Evolutionary conservation across 495 filamentous ascomycete species (phyloP).

Genomic region (Neurospora sp.): DNA sequence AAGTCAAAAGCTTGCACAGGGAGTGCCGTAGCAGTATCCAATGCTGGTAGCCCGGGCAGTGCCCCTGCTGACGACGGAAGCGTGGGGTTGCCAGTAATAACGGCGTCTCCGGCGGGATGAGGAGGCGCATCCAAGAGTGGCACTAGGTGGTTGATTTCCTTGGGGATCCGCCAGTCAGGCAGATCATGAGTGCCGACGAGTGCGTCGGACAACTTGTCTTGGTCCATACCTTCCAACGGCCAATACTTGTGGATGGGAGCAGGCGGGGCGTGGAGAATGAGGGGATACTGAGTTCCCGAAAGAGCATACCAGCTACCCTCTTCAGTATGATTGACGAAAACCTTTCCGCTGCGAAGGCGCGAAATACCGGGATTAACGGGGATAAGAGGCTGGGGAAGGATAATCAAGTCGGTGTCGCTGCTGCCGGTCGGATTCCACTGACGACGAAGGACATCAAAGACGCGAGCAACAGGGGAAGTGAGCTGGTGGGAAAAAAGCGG

Average conservation of each 20-base stretch:
- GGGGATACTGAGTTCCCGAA: constrained; percentile 79
- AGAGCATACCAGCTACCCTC: constrained; percentile 88
- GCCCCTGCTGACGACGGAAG: background rate
- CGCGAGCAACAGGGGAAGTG: constrained; percentile 72
- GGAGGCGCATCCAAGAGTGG: background rate
- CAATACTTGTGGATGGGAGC: constrained; percentile 55
- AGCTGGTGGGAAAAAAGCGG: constrained; percentile 52
- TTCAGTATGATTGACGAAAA: constrained; percentile 82
- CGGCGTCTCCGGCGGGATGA: background rate
- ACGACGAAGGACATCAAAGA: constrained; percentile 82
- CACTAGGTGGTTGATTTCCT: background rate
- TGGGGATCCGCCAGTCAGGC: constrained; percentile 12
- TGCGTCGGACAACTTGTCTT: constrained; percentile 16
- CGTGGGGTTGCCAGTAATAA: background rate
- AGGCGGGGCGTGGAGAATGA: constrained; percentile 60
- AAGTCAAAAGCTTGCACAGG: constrained; percentile 7
- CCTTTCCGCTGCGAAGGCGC: constrained; percentile 49
- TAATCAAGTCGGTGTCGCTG: constrained; percentile 50
- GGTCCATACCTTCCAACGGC: constrained; percentile 36
- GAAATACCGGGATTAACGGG: constrained; percentile 48
- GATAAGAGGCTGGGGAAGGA: constrained; percentile 75
- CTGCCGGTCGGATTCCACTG: constrained; percentile 45
- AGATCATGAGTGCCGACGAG: constrained; percentile 36
- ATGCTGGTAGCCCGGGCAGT: background rate
- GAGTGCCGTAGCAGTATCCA: background rate